Evolutionary conservation across 192 early-diverging fungal species (phyloP), one percentile per base, ranked within the genome.

Genomic region (Umbelopsis vinacea): DNA sequence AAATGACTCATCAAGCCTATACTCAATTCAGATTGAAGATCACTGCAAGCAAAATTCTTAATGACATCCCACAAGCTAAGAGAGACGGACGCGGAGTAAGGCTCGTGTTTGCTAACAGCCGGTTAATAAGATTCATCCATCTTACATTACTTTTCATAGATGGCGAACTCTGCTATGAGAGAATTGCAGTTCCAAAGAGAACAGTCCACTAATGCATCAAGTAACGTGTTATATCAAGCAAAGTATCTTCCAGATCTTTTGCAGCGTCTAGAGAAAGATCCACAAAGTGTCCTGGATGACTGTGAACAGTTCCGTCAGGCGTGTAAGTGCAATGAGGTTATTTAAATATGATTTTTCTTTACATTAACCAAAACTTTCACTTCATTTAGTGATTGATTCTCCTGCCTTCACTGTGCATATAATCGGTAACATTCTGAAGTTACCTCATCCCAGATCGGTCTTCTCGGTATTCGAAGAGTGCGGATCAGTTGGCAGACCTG

Each of bases 21-120:
- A 17, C 0, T 40, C 26, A 33, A 8, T 21, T 2, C 38, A 80
- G 82, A 53, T 72, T 89, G n/a, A 87, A 87, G 52, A 84, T 85
- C 35, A 79, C 83, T 46, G 79, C 84, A 6, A 76, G 74, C 35
- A 86, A 87, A 70, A 67, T 85, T 15, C 43, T 87, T 47, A 86
- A 87, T 66, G 85, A 89, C 38, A 84, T 89, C 52, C 88, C 88
- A 33, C 66, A 76, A 46, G 60, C 81, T 21, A 89, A 89, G 54
- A 78, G 88, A 23, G 86, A 89, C 68, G 88, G 87, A 15, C 72
- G 78, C n/a, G 57, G 76, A 46, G 84, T 86, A 84, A 71, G 80
- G 11, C 11, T 71, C 14, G 15, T 24, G 22, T 0, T 22, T 50
- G 4, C 37, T 14, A 6, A 2, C 26, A 50, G 9, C 12, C 38